Evolutionary conservation across 2,329 filamentous ascomycete genomes (phyloP).

Genomic region (Monilinia fructicola): DNA sequence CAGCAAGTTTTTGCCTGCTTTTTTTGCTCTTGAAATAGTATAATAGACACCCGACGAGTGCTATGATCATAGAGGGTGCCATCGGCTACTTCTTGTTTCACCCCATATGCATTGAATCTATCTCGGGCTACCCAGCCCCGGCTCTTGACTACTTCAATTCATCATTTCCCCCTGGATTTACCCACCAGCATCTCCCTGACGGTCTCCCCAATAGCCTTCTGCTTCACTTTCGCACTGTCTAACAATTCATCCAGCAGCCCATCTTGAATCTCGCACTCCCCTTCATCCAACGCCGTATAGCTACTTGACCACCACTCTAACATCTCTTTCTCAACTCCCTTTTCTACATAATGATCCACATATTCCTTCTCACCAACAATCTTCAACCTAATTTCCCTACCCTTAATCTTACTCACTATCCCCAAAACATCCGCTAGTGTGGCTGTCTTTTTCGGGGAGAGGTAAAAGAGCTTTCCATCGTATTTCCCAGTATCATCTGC

Average conservation of each 20-base stretch:
- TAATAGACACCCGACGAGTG: no score
- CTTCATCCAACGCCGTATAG: neutral
- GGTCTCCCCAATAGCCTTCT: neutral
- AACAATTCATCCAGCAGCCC: constrained; percentile 7
- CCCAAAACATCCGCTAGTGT: neutral
- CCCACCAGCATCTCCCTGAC: neutral
- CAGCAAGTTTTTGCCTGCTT: no score
- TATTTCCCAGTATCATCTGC: constrained; percentile 21
- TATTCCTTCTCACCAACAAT: neutral
- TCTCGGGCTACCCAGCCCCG: no score
- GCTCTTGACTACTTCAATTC: neutral
- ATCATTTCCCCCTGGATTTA: neutral
- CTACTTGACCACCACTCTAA: constrained; percentile 17
- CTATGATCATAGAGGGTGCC: no score
- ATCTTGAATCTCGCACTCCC: neutral
- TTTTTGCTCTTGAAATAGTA: no score
- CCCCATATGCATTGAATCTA: no score
- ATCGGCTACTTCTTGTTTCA: no score
- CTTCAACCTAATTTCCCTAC: neutral
- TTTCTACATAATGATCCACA: neutral
- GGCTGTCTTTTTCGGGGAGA: neutral
- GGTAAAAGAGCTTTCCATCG: constrained; percentile 14
- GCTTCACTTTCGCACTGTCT: neutral
- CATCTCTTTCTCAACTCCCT: neutral
- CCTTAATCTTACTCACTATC: neutral